Evolutionary conservation across 23 red algal species (phyloP).

Genomic region (Gracilaria gracilis): DNA sequence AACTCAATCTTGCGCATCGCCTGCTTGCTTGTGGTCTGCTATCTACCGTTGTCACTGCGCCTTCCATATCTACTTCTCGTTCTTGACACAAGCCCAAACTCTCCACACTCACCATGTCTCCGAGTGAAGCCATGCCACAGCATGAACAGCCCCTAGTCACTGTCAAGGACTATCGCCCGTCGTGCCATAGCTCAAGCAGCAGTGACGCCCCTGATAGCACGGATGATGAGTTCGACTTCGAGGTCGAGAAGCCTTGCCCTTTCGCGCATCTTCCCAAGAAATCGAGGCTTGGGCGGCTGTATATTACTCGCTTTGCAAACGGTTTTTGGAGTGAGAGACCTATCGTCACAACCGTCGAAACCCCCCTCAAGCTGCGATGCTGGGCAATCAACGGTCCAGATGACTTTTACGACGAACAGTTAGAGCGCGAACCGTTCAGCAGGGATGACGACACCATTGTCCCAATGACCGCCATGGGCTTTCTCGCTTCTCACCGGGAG

Average conservation of each 20-base stretch:
- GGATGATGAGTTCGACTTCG: conserved; percentile 6
- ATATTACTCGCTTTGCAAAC: background rate
- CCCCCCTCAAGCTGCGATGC: background rate
- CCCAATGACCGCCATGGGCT: background rate
- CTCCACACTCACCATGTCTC: too few relatives aligned
- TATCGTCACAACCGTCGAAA: background rate
- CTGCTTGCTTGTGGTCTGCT: too few relatives aligned
- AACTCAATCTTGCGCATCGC: too few relatives aligned
- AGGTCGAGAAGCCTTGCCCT: conserved; percentile 4
- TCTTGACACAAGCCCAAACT: too few relatives aligned
- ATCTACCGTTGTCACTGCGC: too few relatives aligned
- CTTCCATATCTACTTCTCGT: too few relatives aligned
- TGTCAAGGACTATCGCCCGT: conserved; percentile 32
- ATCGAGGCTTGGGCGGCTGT: background rate
- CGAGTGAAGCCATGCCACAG: too few relatives aligned
- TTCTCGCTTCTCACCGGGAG: background rate
- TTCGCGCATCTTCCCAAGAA: conserved; percentile 3
- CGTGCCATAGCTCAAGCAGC: background rate
- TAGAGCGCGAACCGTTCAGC: background rate
- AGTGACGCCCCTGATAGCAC: background rate
- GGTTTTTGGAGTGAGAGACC: conserved; percentile 7
- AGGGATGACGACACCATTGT: background rate
- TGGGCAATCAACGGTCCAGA: conserved; percentile 28
- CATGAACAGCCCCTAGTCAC: conserved; percentile 1
- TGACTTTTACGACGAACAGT: background rate